These are phyloP conservation scores for Penicillium sp. DNA, from an alignment of 2,329 filamentous ascomycete genomes.

Conservation along the genomic window DNA sequence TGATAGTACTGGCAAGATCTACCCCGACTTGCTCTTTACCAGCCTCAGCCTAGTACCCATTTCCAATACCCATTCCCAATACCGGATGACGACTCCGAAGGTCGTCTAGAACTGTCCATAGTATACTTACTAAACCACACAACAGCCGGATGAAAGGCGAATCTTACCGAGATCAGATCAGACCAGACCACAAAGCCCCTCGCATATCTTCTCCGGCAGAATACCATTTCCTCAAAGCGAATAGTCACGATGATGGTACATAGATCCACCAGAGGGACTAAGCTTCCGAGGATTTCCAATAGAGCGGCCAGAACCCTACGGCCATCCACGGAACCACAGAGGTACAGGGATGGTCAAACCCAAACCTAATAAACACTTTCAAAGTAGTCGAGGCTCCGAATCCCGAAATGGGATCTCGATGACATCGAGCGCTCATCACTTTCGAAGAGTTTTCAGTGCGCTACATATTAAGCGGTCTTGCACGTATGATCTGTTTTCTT, in stretches of 20 bases:
- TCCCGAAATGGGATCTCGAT: slow-evolving; percentile 11
- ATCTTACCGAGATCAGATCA: background rate
- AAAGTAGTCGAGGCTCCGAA: slow-evolving; percentile 1
- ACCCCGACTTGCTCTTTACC: too few species aligned
- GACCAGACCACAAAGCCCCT: slow-evolving; percentile 3
- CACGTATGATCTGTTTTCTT: slow-evolving; percentile 1
- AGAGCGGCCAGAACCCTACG: slow-evolving; percentile 1
- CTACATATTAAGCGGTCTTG: slow-evolving; percentile 19
- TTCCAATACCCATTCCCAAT: background rate
- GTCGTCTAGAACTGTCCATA: background rate
- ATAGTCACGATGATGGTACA: slow-evolving; percentile 21
- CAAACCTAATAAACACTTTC: slow-evolving; percentile 4
- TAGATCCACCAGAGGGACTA: background rate
- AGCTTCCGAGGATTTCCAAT: slow-evolving; percentile 18
- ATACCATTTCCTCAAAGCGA: slow-evolving; percentile 1
- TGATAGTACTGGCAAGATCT: too few species aligned
- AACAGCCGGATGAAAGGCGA: background rate
- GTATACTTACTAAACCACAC: too few species aligned
- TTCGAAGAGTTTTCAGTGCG: slow-evolving; percentile 1
- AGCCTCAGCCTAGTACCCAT: too few species aligned
- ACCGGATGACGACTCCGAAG: background rate
- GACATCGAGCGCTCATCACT: slow-evolving; percentile 23
- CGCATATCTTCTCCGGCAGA: slow-evolving; percentile 22
- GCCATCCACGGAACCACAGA: slow-evolving; percentile 9
- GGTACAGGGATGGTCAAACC: background rate